Percentiles rank a stretch among this genome's conserved stretches.
Conservation (phyloP, 2,329 filamentous ascomycete genomes). For the Penicillium glabrum region DNA sequence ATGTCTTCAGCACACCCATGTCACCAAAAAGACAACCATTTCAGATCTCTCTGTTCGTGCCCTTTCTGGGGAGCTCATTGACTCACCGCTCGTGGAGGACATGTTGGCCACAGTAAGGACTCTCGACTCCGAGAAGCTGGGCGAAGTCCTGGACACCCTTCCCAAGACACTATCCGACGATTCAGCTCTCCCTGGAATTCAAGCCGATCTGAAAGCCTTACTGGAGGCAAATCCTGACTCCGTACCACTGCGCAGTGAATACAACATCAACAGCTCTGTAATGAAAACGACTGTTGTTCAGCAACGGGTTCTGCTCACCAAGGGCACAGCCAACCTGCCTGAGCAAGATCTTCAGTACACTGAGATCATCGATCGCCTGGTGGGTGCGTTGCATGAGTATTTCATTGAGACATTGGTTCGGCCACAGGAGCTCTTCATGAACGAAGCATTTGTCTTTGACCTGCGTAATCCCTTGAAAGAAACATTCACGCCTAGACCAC, state of each 20-base stretch:
- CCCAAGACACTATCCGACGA: conserved; percentile 34
- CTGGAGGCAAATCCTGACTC: conserved; percentile 47
- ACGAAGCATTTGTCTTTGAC: conserved; percentile 61
- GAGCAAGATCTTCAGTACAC: conserved; percentile 58
- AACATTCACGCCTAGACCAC: conserved; percentile 58
- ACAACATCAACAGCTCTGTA: conserved; percentile 64
- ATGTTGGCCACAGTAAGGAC: conserved; percentile 54
- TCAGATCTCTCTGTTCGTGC: conserved; percentile 42
- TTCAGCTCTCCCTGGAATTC: conserved; percentile 41
- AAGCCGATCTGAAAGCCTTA: conserved; percentile 51
- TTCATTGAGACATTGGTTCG: conserved; percentile 49
- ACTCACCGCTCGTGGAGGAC: conserved; percentile 53
- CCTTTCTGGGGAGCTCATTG: conserved; percentile 53
- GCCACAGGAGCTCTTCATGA: conserved; percentile 52
- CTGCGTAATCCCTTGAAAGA: conserved; percentile 57
- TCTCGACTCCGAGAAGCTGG: conserved; percentile 51
- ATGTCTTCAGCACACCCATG: conserved; percentile 29
- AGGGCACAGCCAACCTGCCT: conserved; percentile 55
- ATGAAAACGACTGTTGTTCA: conserved; percentile 60
- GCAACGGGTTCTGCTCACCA: conserved; percentile 59
- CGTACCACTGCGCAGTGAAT: conserved; percentile 67
- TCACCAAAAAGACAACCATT: conserved; percentile 29
- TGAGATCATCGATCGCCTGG: conserved; percentile 50
- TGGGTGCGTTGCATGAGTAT: conserved; percentile 46
- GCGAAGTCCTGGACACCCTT: conserved; percentile 41